A percentile compares a stretch with the other conserved stretches of the same genome.
phyloP scores from a whole-genome alignment of 2,329 filamentous ascomycete genomes.

The Sordariomycetes sp. region DNA sequence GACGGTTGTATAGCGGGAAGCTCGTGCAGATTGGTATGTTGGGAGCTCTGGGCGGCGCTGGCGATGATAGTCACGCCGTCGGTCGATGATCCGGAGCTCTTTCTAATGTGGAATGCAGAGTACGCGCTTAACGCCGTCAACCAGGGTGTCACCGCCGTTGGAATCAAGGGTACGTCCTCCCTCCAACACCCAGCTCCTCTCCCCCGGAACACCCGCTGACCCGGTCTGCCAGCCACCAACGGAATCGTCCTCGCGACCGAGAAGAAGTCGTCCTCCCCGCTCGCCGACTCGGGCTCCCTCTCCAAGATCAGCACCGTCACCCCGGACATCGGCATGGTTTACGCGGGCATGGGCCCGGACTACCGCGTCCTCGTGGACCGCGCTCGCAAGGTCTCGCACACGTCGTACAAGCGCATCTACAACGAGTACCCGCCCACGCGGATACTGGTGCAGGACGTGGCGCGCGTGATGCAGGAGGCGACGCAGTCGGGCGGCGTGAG shows the following conservation, averaged over 20 bases:
- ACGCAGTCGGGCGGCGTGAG: slow-evolving; percentile 96
- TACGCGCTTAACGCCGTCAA: slow-evolving; percentile 99
- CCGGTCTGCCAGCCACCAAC: slow-evolving; percentile 69
- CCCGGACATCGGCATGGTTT: slow-evolving; percentile 99
- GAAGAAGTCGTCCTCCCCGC: slow-evolving; percentile 97
- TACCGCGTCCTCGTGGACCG: slow-evolving; percentile 96
- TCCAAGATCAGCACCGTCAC: slow-evolving; percentile 98
- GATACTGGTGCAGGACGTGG: slow-evolving; percentile 98
- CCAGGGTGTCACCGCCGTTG: slow-evolving; percentile 94
- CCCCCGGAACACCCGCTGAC: not conserved
- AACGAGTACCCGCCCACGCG: slow-evolving; percentile 99
- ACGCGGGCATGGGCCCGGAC: slow-evolving; percentile 97
- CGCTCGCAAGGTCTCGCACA: slow-evolving; percentile 95
- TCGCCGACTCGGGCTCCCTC: slow-evolving; percentile 87
- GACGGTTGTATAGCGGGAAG: slow-evolving; percentile 63
- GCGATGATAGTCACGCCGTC: not conserved
- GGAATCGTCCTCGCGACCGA: slow-evolving; percentile 97
- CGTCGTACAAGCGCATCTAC: slow-evolving; percentile 98
- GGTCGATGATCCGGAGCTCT: not conserved
- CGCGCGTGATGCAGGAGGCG: slow-evolving; percentile 95
- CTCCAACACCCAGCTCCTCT: not conserved
- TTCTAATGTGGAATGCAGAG: slow-evolving; percentile 40
- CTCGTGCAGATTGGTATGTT: slow-evolving; percentile 82
- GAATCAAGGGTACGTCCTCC: slow-evolving; percentile 75
- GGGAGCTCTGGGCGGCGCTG: not conserved